Evolutionary conservation across 345 rosid genomes (phyloP), one percentile per base, ranked within the genome.

Genomic region (Bruguiera parviflora): DNA sequence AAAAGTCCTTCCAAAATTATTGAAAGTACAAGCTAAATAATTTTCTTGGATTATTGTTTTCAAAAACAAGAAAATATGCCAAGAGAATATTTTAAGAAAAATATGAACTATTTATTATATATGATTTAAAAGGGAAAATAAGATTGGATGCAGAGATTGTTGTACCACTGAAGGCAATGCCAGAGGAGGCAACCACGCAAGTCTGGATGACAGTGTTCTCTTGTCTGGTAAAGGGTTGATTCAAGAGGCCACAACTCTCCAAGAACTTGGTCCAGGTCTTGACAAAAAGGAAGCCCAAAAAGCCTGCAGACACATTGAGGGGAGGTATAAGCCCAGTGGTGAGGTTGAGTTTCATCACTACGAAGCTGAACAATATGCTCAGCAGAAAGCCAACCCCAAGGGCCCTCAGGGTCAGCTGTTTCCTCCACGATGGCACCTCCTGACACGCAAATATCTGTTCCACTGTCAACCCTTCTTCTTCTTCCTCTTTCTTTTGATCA

Each of bases 121-220:
- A 43, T 2, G 49, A 43, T 43, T 16, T 43, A 43, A 43, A 11
- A 43, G 49, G 49, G 18, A 13, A 60, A 11, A 25, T 2, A 6
- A 31, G 0, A 19, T 0, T 10, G 31, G 3, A 53, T 35, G 56
- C 59, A 39, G 49, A 43, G 49, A 13, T 11, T 43, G 49, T 11
- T 43, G 49, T 79, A 90, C 89, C 90, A 65, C 96, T 90, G 58
- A 85, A 90, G 39, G 91, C 85, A 74, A 90, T 86, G 71, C 96
- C 93, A 20, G 91, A 86, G 68, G 93, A 81, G 70, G 96, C 93
- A 46, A 90, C 91, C 43, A 90, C 90, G 35, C 91, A 90, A 24
- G 96, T 88, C 80, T 90, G 96, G 15, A 90, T 84, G 56, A 88
- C 93, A 0, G 93, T 86, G 72, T 88, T 88, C 80, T 88, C 96